Conservation (phyloP, 305 asterid species). For the Fraxinus xanthoxyloides region DNA sequence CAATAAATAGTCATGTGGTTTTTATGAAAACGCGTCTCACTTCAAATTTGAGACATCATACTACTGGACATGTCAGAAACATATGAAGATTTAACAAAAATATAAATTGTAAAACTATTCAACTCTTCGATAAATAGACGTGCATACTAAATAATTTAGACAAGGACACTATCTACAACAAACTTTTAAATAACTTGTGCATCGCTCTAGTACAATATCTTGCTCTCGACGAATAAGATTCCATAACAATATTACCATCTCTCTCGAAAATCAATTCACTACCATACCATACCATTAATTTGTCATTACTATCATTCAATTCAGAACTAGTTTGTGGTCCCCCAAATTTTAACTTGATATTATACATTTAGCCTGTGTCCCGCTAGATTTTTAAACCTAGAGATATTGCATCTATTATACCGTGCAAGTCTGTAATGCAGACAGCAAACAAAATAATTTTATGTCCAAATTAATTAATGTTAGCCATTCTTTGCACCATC, state of each 20-base stretch:
- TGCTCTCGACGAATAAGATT: not conserved
- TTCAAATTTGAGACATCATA: not conserved
- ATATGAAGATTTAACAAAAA: not conserved
- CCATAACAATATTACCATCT: too few relatives aligned
- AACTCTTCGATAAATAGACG: too few relatives aligned
- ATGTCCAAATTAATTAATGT: conserved; percentile 1
- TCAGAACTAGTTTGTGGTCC: not conserved
- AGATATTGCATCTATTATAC: not conserved
- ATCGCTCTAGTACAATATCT: not conserved
- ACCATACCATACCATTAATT: too few relatives aligned
- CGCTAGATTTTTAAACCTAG: not conserved
- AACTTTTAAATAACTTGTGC: not conserved
- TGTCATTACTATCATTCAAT: not conserved
- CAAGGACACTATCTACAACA: not conserved
- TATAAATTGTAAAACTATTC: not conserved
- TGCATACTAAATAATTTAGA: not conserved
- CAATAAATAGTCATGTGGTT: not conserved
- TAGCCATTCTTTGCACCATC: conserved; percentile 1
- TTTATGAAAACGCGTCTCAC: not conserved
- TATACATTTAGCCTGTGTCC: not conserved
- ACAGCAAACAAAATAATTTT: conserved; percentile 5
- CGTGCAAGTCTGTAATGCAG: conserved; percentile 15
- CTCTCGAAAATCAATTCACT: too few relatives aligned
- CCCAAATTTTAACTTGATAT: not conserved
- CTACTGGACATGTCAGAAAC: not conserved